Base-by-base conservation (phyloP, 495 filamentous ascomycete species). In the Aspergillus heteromorphus region DNA sequence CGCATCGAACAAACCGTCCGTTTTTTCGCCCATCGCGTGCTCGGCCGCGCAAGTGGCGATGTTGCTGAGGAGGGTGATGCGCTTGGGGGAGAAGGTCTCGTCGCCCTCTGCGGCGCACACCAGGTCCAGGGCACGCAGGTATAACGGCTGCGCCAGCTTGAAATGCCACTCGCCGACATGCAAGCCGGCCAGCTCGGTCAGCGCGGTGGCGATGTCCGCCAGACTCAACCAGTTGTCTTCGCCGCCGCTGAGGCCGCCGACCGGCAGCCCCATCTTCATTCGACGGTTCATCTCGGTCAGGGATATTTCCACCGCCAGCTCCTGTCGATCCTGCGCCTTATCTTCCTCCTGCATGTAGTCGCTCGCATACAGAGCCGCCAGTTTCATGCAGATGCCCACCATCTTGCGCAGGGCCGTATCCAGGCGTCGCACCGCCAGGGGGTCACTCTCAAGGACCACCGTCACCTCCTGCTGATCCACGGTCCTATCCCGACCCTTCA, bases 91-190 rank as follows among this genome's bases (percentile, higher is more conserved):
- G n/a, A 72, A 75, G 1, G 64, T 62, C 11, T 77, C 66, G 11
- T 77, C 66, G 11, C 69, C 72, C 45, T 78, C 74, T 2, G 66
- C 68, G 2, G 42, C 49, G 2, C 62, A 65, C 49, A 79, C 60
- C 20, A 92, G 64, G 25, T 83, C 73, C 38, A 96, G 72, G 2
- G 91, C 87, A 57, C 92, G 91, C 57, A 97, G 78, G 65, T 88
- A 95, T 31, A 97, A 74, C n/a, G 92, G 92, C 23, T 89, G 79
- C 14, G 93, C 87, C 7, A 96, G 83, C 53, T 89, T 87, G 57
- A 87, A 80, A 54, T 85, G 79, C 48, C 84, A 74, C 60, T 82
- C 83, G 41, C 73, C 71, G 54, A 83, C 80, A 70, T 95, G 97
- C 57, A 82, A 81, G 23, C 81, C 73, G 17, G 79, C 92, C 20